Evolutionary conservation across 1,284 basidiomycete species (phyloP).

Genomic region (Malassezia vespertilionis): DNA sequence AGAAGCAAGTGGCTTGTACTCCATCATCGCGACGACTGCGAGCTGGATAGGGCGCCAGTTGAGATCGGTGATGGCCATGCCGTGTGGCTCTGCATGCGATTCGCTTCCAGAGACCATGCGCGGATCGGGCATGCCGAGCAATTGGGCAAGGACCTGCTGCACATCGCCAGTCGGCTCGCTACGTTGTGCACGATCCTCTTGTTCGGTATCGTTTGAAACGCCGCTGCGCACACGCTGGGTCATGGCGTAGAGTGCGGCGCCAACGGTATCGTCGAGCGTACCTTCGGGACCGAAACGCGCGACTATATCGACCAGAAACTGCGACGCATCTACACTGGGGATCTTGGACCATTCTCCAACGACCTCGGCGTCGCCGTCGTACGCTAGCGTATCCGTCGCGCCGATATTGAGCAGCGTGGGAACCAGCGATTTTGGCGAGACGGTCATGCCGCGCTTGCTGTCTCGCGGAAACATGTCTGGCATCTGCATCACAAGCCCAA

Average conservation of each 20-base stretch:
- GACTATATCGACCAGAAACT: conserved; percentile 51
- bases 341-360: conserved; percentile 37
- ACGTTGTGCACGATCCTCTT: not conserved
- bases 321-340: conserved; percentile 47
- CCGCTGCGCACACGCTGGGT: conserved; percentile 32
- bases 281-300: conserved; percentile 46
- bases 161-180: not conserved
- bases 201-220: not conserved
- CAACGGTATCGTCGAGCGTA: conserved; percentile 50
- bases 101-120: conserved; percentile 1
- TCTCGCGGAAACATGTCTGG: conserved; percentile 70
- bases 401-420: conserved; percentile 26
- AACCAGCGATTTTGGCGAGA: conserved; percentile 57
- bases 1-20: conserved; percentile 69
- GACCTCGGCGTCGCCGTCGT: not conserved
- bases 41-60: conserved; percentile 75
- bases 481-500: conserved; percentile 77
- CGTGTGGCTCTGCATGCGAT: conserved; percentile 15
- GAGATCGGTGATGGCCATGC: conserved; percentile 48
- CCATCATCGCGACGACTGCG: conserved; percentile 68
- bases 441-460: conserved; percentile 20
- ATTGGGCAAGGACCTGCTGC: conserved; percentile 5
- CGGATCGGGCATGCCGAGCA: conserved; percentile 14
- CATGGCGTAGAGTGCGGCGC: conserved; percentile 42
- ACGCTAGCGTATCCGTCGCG: conserved; percentile 46